Base-by-base conservation (phyloP, 176 grass and related monocot genomes). In the Hyparrhenia diplandra region DNA sequence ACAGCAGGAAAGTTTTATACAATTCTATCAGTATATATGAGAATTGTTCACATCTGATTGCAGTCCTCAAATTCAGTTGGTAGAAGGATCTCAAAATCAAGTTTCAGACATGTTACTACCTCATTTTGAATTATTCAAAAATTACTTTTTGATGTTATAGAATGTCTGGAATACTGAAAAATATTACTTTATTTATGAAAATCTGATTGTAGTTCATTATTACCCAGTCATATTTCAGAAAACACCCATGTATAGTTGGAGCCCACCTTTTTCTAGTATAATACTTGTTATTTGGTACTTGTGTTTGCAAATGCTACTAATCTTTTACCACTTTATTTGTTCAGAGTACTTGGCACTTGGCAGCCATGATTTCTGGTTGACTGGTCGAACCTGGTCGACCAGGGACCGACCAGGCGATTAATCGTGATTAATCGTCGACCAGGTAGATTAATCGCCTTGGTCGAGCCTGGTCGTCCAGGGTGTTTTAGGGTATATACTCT, bases 21-120 rank as follows among this genome's bases (percentile, higher is more conserved):
- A 46, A 55, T 32, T 23, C 0, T 30, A 58, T 16, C 14, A 39
- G 11, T 60, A 9, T 70, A 10, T 70, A 71, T 3, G 25, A n/a
- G n/a, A 30, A 45, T 10, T 21, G 12, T 64, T 77, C 10, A 55
- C 29, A 36, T 40, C 25, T 55, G 4, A 75, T 41, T 70, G 11
- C 5, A 75, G 23, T 34, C n/a, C 18, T 18, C 1, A 55, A 14
- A 42, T 17, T 17, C 21, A 17, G 40, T 30, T 1, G 32, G 30
- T 64, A 41, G 6, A 75, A 66, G 23, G 3, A 8, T 54, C 54
- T 55, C 60, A 75, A 66, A 74, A 55, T 76, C 37, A 84, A 75
- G 32, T 41, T 61, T 18, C 32, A 17, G 24, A 43, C 18, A 68
- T 58, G 24, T 57, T 57, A 31, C 21, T 67, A 32, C 4, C 17